Conservation (phyloP, 2,329 filamentous ascomycete genomes). For the Colletotrichum tropicicola region DNA sequence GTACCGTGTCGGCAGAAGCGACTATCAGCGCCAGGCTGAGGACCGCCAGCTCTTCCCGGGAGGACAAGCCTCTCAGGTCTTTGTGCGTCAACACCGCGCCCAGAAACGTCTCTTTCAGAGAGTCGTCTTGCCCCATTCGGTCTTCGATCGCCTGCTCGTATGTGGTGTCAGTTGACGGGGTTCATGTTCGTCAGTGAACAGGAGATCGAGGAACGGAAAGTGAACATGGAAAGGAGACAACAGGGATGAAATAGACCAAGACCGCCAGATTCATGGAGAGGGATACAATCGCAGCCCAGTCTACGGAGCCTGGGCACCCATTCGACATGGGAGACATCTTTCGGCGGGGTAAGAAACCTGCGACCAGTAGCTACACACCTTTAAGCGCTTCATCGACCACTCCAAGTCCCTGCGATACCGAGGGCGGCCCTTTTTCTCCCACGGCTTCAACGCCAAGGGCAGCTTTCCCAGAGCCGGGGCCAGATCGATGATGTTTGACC, state of each 20-base stretch:
- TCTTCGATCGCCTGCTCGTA: not conserved
- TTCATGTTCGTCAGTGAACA: too few species aligned
- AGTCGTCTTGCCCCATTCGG: not conserved
- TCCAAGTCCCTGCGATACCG: not conserved
- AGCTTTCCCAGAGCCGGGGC: not conserved
- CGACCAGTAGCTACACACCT: too few species aligned
- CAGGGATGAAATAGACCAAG: not conserved
- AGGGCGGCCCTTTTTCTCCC: not conserved
- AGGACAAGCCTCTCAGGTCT: not conserved
- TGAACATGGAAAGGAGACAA: not conserved
- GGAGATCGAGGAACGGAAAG: too few species aligned
- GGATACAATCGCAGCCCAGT: too few species aligned
- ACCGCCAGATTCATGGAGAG: too few species aligned
- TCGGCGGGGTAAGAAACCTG: too few species aligned
- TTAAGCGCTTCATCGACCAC: slow-evolving; percentile 1
- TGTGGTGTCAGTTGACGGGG: too few species aligned
- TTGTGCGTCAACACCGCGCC: not conserved
- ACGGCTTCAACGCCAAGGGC: not conserved
- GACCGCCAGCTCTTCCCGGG: not conserved
- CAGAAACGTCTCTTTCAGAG: not conserved
- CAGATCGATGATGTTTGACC: slow-evolving; percentile 2
- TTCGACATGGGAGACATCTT: too few species aligned
- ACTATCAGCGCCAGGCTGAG: slow-evolving; percentile 2
- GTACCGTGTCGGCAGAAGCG: not conserved
- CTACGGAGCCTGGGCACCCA: too few species aligned